Evolutionary conservation across 441 rosid species (phyloP), one percentile per base, ranked within the genome.

Genomic region (Populus hybrid): DNA sequence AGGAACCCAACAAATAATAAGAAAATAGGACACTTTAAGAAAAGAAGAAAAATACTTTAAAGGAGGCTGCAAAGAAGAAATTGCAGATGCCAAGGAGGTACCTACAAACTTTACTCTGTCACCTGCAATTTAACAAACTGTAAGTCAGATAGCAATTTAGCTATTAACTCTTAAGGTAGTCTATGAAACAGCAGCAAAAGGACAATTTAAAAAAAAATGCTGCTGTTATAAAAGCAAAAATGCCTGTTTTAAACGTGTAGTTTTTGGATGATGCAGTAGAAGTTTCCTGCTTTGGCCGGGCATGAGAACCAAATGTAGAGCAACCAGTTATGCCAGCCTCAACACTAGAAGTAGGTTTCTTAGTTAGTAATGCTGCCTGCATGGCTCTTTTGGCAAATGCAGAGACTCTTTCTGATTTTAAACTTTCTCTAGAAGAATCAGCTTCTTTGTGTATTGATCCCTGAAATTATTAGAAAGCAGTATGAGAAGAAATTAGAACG

Each of bases 281-380:
- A 50, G 88, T 87, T 86, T 97, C 99, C 69, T 89, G 98, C 91
- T 87, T 94, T 78, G 92, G 96, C 78, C 87, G 85, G 66, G 92
- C 92, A 68, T 89, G 98, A 61, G 95, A 88, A 80, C 91, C 85
- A 79, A 89, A 56, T 69, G 91, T 79, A 56, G 98, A 92, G 71
- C 98, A 94, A 79, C 98, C 98, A 20, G 93, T 92, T 64, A 94
- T 94, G 82, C 89, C 97, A 80, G 98, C 98, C 75, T 94, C 99
- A 40, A 93, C 97, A 75, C 98, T 97, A 63, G 98, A 94, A 79
- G 92, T 86, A 79, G 98, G 94, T 80, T 90, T 92, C 87, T 88
- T 94, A 70, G 89, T 92, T 53, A 89, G 97, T 82, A 87, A 79
- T 63, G 87, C 85, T 73, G 91, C 85, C 78, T 89, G 94, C 77